Conservation (phyloP, 768 basidiomycete genomes). For the Suillus subalutaceus region DNA sequence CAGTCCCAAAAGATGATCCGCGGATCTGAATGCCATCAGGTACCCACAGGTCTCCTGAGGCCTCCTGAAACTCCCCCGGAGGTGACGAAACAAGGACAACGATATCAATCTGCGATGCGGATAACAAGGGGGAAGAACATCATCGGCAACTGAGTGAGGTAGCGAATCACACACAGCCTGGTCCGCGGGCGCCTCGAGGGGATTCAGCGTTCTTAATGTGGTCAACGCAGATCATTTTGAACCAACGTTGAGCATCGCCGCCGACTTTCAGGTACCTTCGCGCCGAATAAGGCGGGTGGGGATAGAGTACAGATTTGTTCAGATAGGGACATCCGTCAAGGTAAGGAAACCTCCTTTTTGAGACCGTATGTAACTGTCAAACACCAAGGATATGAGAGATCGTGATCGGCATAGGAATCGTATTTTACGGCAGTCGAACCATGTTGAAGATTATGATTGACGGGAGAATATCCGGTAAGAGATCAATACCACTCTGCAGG, state of each 20-base stretch:
- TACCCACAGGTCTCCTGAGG: background rate
- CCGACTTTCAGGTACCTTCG: constrained; percentile 9
- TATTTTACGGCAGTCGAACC: constrained; percentile 5
- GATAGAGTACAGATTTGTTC: constrained; percentile 7
- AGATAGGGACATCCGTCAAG: background rate
- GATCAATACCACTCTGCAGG: background rate
- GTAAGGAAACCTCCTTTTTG: background rate
- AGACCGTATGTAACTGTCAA: background rate
- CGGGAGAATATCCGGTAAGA: background rate
- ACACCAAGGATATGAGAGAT: background rate
- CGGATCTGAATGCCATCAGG: background rate
- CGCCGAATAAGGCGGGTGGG: constrained; percentile 8
- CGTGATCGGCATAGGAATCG: constrained; percentile 4
- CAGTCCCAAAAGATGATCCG: background rate
- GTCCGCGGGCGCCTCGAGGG: constrained; percentile 4
- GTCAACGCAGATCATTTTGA: background rate
- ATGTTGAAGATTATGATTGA: background rate
- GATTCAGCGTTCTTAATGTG: background rate
- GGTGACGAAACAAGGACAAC: background rate
- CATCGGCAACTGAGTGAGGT: background rate
- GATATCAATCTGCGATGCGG: background rate
- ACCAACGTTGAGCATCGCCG: background rate
- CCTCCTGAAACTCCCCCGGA: constrained; percentile 2
- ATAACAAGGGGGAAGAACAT: background rate
- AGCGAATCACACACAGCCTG: background rate